These are phyloP conservation scores for Fusarium phyllophilum DNA, from an alignment of 2,329 filamentous ascomycete genomes.

Conservation along the genomic window DNA sequence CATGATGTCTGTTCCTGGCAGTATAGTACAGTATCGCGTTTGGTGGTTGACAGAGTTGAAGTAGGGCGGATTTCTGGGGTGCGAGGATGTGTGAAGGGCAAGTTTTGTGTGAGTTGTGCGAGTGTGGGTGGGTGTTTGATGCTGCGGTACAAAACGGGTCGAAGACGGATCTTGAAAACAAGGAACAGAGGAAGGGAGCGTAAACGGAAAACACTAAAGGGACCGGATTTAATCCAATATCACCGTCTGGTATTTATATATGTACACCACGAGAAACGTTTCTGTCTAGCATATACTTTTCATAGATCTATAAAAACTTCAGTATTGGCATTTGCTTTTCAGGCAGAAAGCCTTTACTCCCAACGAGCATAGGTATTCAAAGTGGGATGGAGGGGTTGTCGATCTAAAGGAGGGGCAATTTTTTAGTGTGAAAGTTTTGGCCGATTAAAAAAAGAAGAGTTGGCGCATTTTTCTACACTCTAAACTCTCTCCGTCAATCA, in stretches of 20 bases:
- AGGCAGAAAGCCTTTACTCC: conserved; percentile 31
- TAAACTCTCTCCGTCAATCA: conserved; percentile 1
- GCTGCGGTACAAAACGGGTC: conserved; percentile 39
- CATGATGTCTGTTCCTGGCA: conserved; percentile 51
- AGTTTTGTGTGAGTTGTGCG: conserved; percentile 40
- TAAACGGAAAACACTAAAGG: background rate
- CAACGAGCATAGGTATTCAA: background rate
- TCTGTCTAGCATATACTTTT: background rate
- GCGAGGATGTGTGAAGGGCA: conserved; percentile 22
- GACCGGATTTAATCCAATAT: background rate
- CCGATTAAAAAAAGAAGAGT: background rate
- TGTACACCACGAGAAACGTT: background rate
- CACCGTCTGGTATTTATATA: background rate
- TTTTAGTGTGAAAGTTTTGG: conserved; percentile 4
- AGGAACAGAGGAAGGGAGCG: background rate
- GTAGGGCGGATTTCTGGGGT: background rate
- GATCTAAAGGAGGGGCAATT: conserved; percentile 26
- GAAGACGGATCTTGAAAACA: conserved; percentile 26
- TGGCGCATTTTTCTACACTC: background rate
- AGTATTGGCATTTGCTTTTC: conserved; percentile 8
- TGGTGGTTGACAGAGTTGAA: conserved; percentile 20
- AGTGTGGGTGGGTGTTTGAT: conserved; percentile 34
- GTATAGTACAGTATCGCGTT: background rate
- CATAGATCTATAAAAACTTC: background rate
- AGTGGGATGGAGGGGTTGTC: conserved; percentile 22